Evolutionary conservation across 2,329 filamentous ascomycete species (phyloP).

Genomic region (Aspergillus brasiliensis): DNA sequence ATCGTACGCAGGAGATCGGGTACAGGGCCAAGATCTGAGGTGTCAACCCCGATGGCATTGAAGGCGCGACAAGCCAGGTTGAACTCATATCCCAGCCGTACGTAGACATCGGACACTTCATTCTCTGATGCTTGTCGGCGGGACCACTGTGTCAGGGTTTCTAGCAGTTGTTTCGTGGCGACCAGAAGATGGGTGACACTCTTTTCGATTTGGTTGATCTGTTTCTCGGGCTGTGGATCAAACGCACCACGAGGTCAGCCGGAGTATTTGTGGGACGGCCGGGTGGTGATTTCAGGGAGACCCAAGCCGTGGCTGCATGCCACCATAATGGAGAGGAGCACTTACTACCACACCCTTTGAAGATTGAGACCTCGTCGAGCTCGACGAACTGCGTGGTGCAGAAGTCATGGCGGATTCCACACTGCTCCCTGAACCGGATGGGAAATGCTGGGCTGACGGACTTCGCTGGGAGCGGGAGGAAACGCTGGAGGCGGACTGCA

Average conservation of each 20-base stretch:
- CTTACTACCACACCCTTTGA: constrained; percentile 62
- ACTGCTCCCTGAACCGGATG: constrained; percentile 50
- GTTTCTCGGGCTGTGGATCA: constrained; percentile 62
- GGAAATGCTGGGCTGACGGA: constrained; percentile 37
- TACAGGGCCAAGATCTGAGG: constrained; percentile 88
- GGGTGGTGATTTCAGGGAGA: background rate
- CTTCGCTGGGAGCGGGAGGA: constrained; percentile 51
- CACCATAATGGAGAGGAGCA: constrained; percentile 25
- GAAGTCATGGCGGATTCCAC: constrained; percentile 53
- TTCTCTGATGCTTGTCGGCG: constrained; percentile 87
- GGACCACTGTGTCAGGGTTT: constrained; percentile 97
- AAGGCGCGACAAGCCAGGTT: constrained; percentile 98
- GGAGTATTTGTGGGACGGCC: constrained; percentile 9
- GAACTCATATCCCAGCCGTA: constrained; percentile 96
- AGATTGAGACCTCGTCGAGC: constrained; percentile 64
- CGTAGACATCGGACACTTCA: constrained; percentile 97
- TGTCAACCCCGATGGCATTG: constrained; percentile 95
- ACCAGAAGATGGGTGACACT: constrained; percentile 97
- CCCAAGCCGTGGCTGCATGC: background rate
- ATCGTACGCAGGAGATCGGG: constrained; percentile 88
- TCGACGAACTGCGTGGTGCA: constrained; percentile 65
- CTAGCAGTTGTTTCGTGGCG: constrained; percentile 94
- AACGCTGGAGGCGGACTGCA: constrained; percentile 25
- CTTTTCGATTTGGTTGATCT: constrained; percentile 96
- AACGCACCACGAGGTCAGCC: constrained; percentile 15